Evolutionary conservation across 257 asterid genomes (phyloP), one percentile per base, ranked within the genome.

Genomic region (Mitragyna speciosa): DNA sequence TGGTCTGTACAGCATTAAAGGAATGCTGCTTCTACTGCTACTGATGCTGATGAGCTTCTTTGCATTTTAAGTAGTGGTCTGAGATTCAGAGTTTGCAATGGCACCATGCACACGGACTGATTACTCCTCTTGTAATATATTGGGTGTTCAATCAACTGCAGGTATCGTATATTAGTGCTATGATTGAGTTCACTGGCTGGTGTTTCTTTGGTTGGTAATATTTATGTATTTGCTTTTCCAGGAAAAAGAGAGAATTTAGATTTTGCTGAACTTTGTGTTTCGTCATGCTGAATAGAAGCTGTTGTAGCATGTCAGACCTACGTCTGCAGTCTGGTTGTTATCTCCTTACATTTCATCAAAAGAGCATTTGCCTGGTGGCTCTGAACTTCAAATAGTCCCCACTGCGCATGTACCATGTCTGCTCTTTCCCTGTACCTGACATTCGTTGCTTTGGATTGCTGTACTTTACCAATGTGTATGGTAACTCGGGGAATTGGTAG

Each of bases 121-220:
- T 93, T 68, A 72, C 87, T 82, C 97, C 98, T 78, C 89, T 94
- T 77, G 89, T 90, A 43, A 88, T 94, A 77, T 89, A 93, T 82
- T 94, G 97, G 97, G 95, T 93, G 86, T 92, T 94, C 84, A 87
- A 82, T 86, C 98, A 94, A 87, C 97, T 94, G 59, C 94, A 91
- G 98, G 98, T 94, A 89, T 76, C 36, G 51, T 41, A 82, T 22
- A 43, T 51, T 15, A n/a, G 56, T 31, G 58, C 48, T 77, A 15
- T 41, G 5, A 47, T 73, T 75, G 36, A 6, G 8, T 20, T 43
- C 64, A 14, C 11, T 59, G 14, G 33, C 33, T 48, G n/a, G n/a
- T n/a, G n/a, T n/a, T n/a, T n/a, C n/a, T 67, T 48, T 22, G n/a
- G 28, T 80, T 63, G 52, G 39, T 73, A 45, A 61, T 63, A n/a